phyloP scores from a whole-genome alignment of 2,329 filamentous ascomycete genomes.

The Meredithiella fracta region DNA sequence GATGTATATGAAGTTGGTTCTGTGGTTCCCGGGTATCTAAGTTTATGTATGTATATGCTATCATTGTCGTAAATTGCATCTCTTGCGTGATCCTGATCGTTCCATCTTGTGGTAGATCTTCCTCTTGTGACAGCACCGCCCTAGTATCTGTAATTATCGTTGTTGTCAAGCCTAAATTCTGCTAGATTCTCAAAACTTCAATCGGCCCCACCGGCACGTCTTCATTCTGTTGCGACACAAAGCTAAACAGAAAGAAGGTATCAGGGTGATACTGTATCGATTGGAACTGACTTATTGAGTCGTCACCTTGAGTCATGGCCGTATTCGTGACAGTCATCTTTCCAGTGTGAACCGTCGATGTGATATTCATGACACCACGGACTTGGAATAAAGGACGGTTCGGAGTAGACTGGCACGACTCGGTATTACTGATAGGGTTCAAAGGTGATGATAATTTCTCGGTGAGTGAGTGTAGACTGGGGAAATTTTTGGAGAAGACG shows the following conservation, averaged over 20 bases:
- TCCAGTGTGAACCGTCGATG: not conserved
- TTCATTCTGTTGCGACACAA: slow-evolving; percentile 4
- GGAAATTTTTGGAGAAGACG: slow-evolving; percentile 18
- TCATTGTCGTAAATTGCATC: not conserved
- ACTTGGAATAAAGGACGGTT: not conserved
- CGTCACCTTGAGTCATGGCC: not conserved
- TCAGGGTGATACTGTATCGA: not conserved
- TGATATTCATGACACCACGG: not conserved
- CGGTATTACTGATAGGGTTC: not conserved
- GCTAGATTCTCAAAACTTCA: slow-evolving; percentile 6
- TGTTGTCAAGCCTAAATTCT: slow-evolving; percentile 4
- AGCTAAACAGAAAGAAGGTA: not conserved
- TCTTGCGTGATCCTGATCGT: slow-evolving; percentile 8
- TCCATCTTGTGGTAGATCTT: slow-evolving; percentile 1
- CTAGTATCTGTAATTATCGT: slow-evolving; percentile 6
- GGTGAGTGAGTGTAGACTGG: slow-evolving; percentile 14
- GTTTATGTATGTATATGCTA: not conserved
- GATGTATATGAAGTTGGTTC: too few relatives aligned
- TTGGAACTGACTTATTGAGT: not conserved
- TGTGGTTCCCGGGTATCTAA: not conserved
- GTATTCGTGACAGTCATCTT: not conserved
- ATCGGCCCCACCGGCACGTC: not conserved
- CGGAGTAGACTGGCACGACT: not conserved
- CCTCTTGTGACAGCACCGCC: not conserved
- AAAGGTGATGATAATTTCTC: not conserved